Percentiles rank a stretch among this genome's conserved stretches.
phyloP scores from a whole-genome alignment of 306 rosid genomes.

The Vigna hirtella region DNA sequence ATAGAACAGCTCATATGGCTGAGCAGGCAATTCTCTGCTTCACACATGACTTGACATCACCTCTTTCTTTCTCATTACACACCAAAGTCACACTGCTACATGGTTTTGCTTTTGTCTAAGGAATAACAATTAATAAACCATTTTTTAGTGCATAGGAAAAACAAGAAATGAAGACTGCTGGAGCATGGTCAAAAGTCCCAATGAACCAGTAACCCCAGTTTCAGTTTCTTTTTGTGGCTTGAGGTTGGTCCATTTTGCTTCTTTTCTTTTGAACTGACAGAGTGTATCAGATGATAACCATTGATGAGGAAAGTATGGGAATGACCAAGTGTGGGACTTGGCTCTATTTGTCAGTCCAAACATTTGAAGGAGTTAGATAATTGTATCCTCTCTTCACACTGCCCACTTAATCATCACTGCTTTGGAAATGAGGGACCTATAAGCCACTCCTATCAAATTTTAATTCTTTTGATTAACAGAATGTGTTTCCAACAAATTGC shows the following conservation, averaged over 20 bases:
- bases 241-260: conserved; percentile 68
- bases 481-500: neutral
- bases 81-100: conserved; percentile 45
- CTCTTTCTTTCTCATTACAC: conserved; percentile 50
- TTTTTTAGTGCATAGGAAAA: conserved; percentile 27
- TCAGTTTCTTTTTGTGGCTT: conserved; percentile 56
- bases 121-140: conserved; percentile 40
- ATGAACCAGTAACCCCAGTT: conserved; percentile 58
- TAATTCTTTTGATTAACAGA: conserved; percentile 11
- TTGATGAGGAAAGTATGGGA: conserved; percentile 64
- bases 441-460: conserved; percentile 20
- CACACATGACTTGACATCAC: conserved; percentile 74
- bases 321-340: conserved; percentile 58
- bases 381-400: conserved; percentile 38
- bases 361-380: conserved; percentile 41
- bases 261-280: conserved; percentile 80
- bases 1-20: conserved; percentile 51
- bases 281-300: conserved; percentile 53
- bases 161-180: conserved; percentile 26
- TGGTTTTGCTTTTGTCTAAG: conserved; percentile 47
- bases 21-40: conserved; percentile 47
- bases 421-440: conserved; percentile 49
- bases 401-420: conserved; percentile 48
- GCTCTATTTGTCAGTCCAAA: conserved; percentile 49
- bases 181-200: conserved; percentile 73